These are phyloP conservation scores for Erythrophleum fordii DNA, from an alignment of 306 rosid genomes.

Conservation along the genomic window DNA sequence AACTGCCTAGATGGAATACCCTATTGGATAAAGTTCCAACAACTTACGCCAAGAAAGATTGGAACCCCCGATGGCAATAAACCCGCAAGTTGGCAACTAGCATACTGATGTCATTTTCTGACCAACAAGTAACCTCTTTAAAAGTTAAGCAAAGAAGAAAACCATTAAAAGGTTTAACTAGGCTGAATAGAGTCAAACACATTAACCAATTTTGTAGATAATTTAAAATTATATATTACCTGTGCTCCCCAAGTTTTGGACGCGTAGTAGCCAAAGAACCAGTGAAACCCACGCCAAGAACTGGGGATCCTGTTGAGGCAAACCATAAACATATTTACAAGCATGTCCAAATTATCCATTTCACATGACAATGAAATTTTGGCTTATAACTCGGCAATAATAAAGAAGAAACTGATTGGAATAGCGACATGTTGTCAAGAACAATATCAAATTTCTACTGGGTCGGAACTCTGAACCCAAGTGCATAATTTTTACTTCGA, in stretches of 20 bases:
- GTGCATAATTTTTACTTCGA: neutral
- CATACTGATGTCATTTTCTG: neutral
- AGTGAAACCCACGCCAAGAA: slow-evolving; percentile 90
- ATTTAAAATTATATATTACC: slow-evolving; percentile 51
- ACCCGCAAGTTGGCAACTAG: slow-evolving; percentile 1
- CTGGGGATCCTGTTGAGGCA: slow-evolving; percentile 68
- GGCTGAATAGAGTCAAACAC: neutral
- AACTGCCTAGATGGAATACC: neutral
- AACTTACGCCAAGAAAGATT: slow-evolving; percentile 1
- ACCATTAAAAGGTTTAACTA: neutral
- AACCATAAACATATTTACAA: slow-evolving; percentile 18
- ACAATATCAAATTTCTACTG: neutral
- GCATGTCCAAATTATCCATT: slow-evolving; percentile 15
- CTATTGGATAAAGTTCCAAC: neutral
- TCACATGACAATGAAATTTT: slow-evolving; percentile 2
- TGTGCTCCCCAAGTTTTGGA: slow-evolving; percentile 85
- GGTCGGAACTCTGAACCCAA: neutral
- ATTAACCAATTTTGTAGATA: slow-evolving; percentile 20
- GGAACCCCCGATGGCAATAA: neutral
- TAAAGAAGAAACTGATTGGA: neutral
- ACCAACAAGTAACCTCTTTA: neutral
- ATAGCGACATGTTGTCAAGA: neutral
- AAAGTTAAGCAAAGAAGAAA: slow-evolving; percentile 20
- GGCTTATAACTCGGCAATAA: neutral
- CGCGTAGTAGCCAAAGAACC: slow-evolving; percentile 69